Base-by-base conservation (phyloP, 768 basidiomycete genomes). In the Glaciozyma martinii region DNA sequence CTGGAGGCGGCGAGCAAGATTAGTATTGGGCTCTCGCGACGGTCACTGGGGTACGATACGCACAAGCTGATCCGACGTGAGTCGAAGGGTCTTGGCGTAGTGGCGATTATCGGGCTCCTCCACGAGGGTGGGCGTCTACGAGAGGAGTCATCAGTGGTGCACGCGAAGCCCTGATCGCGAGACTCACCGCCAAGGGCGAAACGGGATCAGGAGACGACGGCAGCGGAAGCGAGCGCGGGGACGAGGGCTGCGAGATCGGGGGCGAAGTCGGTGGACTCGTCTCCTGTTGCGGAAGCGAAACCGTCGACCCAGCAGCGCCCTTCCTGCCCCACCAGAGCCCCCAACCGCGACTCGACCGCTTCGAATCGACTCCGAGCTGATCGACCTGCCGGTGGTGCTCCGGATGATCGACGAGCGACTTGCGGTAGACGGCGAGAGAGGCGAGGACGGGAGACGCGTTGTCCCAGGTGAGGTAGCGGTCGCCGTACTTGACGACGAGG, bases 41-140 rank as follows among this genome's bases (percentile, higher is more conserved):
- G 16, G 6, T 23, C 19, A 29, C 13, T 25, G 12, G n/a, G 23
- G 13, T 23, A n/a, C n/a, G 46, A 4, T 1, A 78, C 85, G 73
- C 71, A 92, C 91, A 49, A 99, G 81, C 75, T 99, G 95, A 71
- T 94, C 91, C 6, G 92, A 95, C 0, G 93, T 91, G 65, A 99
- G 77, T 9, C 95, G 82, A 64, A 99, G 77, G 0, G 94, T 91
- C 79, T 99, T 98, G 13, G 89, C 92, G 74, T 83, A 98, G 72
- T 83, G 86, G 74, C 83, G 73, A 23, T 37, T 47, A 8, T 37
- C 49, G 44, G 47, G 59, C 42, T 47, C 33, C 30, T 52, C 56
- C 40, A 7, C 50, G 43, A 43, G 6, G 27, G 50, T 57, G 33
- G 56, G 23, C 15, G 53, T 30, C 57, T 58, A 27, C 37, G 9